Conservation (phyloP, 352 stramenopile genomes). For the Pseudoperonospora humuli region DNA sequence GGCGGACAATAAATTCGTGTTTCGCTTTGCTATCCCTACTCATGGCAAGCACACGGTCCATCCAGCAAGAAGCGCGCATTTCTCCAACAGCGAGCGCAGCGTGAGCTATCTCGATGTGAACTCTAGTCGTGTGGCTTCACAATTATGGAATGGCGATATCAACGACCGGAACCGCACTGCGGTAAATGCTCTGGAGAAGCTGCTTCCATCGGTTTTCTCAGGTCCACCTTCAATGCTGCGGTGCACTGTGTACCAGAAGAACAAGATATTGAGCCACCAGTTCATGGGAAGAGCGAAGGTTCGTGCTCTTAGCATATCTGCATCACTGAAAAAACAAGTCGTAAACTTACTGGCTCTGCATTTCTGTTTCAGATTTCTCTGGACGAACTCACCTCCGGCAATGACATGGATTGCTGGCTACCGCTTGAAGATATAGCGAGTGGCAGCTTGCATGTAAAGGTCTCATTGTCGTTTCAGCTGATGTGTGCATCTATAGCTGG, state of each 20-base stretch:
- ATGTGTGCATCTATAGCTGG: conserved; percentile 56
- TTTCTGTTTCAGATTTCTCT: conserved; percentile 34
- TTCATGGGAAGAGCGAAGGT: conserved; percentile 69
- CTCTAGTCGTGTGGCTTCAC: conserved; percentile 11
- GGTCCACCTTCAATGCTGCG: conserved; percentile 50
- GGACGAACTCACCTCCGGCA: conserved; percentile 41
- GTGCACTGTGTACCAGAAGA: conserved; percentile 73
- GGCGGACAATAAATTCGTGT: conserved; percentile 50
- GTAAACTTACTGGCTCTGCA: neutral
- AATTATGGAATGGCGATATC: conserved; percentile 39
- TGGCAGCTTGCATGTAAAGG: conserved; percentile 45
- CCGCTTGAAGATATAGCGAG: conserved; percentile 49
- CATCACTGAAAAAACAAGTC: neutral
- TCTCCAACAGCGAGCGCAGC: neutral
- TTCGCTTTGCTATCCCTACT: conserved; percentile 71
- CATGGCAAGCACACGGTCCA: conserved; percentile 38
- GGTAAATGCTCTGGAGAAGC: conserved; percentile 38
- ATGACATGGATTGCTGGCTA: conserved; percentile 64
- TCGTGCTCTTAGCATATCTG: neutral
- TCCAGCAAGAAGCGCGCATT: conserved; percentile 10
- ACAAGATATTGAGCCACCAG: conserved; percentile 64
- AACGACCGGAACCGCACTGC: conserved; percentile 26
- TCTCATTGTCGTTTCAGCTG: conserved; percentile 71
- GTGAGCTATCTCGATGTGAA: conserved; percentile 7
- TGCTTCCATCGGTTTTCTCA: conserved; percentile 55